Evolutionary conservation across 176 grass and related monocot genomes (phyloP).

Genomic region (Aegilops longissima): DNA sequence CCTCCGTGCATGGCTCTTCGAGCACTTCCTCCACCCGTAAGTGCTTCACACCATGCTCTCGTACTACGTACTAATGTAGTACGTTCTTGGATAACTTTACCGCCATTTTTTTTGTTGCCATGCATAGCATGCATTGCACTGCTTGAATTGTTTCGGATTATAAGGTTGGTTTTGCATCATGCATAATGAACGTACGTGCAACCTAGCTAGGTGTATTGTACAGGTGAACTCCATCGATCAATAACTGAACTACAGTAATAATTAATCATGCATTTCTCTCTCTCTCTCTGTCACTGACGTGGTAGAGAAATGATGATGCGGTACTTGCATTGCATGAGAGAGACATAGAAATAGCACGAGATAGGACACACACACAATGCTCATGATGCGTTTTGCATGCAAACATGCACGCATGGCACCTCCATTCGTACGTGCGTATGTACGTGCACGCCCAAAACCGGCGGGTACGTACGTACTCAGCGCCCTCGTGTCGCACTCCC

Average conservation of each 20-base stretch:
- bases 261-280: background rate
- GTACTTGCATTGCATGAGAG: background rate
- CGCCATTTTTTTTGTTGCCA: background rate
- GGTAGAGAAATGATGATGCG: background rate
- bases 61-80: too few relatives aligned
- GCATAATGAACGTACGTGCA: background rate
- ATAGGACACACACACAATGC: background rate
- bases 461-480: background rate
- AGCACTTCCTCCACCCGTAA: constrained; percentile 99
- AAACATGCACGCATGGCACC: background rate
- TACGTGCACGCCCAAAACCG: constrained; percentile 5
- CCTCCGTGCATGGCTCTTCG: constrained; percentile 98
- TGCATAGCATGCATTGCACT: background rate
- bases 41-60: background rate
- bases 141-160: background rate
- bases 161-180: background rate
- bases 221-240: background rate
- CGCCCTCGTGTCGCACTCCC: constrained; percentile 9
- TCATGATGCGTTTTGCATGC: constrained; percentile 4
- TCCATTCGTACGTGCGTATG: background rate
- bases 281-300: background rate
- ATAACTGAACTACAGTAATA: background rate
- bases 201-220: background rate
- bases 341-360: background rate
- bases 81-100: too few relatives aligned